Conservation (phyloP, 305 asterid species). For the Fraxinus dipetala region DNA sequence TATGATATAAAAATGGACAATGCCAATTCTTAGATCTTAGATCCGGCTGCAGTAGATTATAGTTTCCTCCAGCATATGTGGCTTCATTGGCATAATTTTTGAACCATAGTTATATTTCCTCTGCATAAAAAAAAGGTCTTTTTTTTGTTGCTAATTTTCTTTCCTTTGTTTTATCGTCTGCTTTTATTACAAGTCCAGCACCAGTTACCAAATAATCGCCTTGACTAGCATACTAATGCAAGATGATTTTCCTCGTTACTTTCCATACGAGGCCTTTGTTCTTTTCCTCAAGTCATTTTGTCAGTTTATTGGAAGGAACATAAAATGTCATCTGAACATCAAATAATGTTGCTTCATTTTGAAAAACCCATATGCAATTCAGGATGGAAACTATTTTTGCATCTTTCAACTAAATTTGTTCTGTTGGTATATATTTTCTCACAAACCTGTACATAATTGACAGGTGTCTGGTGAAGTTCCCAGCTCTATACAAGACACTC, state of each 20-base stretch:
- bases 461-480: slow-evolving; percentile 87
- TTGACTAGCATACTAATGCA: not conserved
- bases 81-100: not conserved
- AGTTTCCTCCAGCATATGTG: not conserved
- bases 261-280: not conserved
- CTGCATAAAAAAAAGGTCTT: not conserved
- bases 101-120: not conserved
- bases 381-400: not conserved
- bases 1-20: not conserved
- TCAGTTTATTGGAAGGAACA: not conserved
- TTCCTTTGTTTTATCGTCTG: not conserved
- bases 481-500: slow-evolving; percentile 66
- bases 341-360: not conserved
- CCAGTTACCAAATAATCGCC: not conserved
- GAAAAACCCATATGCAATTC: not conserved
- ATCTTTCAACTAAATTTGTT: not conserved
- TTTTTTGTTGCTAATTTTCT: not conserved
- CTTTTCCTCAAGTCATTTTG: not conserved
- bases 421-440: not conserved
- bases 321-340: not conserved
- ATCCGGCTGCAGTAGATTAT: not conserved
- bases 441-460: slow-evolving; percentile 11
- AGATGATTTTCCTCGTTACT: not conserved
- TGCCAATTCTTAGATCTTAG: not conserved
- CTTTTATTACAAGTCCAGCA: not conserved